A percentile compares a stretch with the other conserved stretches of the same genome.
Evolutionary conservation across 192 early-diverging fungal species (phyloP).

Genomic region (Haplosporangium gracile): DNA sequence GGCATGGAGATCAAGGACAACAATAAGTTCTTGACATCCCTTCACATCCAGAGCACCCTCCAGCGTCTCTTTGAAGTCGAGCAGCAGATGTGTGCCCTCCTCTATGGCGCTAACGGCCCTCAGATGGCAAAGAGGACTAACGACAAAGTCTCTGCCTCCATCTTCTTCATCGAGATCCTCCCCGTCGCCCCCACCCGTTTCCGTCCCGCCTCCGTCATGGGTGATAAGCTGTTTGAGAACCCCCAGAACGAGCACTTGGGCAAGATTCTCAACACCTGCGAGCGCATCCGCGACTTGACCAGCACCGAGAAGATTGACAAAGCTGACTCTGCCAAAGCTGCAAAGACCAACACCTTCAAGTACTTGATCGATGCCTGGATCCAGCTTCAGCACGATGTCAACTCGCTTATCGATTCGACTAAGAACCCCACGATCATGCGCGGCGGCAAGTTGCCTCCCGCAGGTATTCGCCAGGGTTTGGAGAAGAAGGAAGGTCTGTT

Average conservation of each 20-base stretch:
- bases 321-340: constrained; percentile 29
- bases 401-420: constrained; percentile 93
- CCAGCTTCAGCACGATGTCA: constrained; percentile 89
- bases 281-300: constrained; percentile 71
- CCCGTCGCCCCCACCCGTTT: constrained; percentile 94
- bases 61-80: constrained; percentile 85
- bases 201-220: constrained; percentile 93
- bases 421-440: constrained; percentile 78
- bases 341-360: constrained; percentile 31
- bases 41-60: constrained; percentile 85
- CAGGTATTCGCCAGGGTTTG: constrained; percentile 94
- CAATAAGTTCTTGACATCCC: constrained; percentile 73
- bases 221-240: constrained; percentile 91
- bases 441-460: constrained; percentile 78
- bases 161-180: constrained; percentile 95
- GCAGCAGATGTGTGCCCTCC: constrained; percentile 75
- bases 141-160: constrained; percentile 71
- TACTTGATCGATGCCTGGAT: constrained; percentile 75
- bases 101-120: constrained; percentile 84
- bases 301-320: constrained; percentile 34
- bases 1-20: constrained; percentile 52
- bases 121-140: constrained; percentile 44
- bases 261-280: constrained; percentile 86
- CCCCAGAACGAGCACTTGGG: constrained; percentile 94
- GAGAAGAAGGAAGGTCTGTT: constrained; percentile 99